These are phyloP conservation scores for Epichloe festucae DNA, from an alignment of 2,329 filamentous ascomycete species.

Conservation along the genomic window DNA sequence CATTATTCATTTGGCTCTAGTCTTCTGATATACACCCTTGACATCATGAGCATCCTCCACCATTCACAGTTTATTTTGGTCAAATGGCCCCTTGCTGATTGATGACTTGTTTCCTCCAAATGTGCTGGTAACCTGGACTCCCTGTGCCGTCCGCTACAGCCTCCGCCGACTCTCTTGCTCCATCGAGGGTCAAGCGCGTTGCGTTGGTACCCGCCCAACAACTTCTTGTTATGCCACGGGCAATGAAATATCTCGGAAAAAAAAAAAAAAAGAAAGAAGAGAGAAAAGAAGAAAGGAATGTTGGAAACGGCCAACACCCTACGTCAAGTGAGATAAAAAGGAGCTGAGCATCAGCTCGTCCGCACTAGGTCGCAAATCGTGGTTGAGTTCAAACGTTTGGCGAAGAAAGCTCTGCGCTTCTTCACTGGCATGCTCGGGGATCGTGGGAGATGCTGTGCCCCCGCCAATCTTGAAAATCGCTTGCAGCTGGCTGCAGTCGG, in stretches of 20 bases:
- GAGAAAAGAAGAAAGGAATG: not conserved
- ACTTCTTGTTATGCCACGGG: not conserved
- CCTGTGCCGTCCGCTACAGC: not conserved
- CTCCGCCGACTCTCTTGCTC: not conserved
- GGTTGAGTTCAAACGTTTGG: slow-evolving; percentile 90
- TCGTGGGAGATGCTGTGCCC: slow-evolving; percentile 72
- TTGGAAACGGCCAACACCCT: not conserved
- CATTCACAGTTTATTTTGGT: not conserved
- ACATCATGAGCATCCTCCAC: slow-evolving; percentile 1
- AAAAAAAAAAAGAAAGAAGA: not conserved
- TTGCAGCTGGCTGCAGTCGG: slow-evolving; percentile 91
- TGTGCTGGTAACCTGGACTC: not conserved
- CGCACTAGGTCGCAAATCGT: slow-evolving; percentile 80
- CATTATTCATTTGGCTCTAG: slow-evolving; percentile 4
- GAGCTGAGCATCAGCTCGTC: slow-evolving; percentile 77
- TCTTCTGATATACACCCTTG: slow-evolving; percentile 7
- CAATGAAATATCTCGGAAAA: not conserved
- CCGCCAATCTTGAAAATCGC: slow-evolving; percentile 98
- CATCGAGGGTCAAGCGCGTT: not conserved
- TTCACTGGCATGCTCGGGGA: slow-evolving; percentile 73
- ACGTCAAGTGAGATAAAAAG: slow-evolving; percentile 63
- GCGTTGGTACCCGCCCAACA: slow-evolving; percentile 7
- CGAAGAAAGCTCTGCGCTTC: slow-evolving; percentile 75
- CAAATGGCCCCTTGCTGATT: not conserved
- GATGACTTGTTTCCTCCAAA: not conserved